Evolutionary conservation across 2,329 filamentous ascomycete species (phyloP), one percentile per base, ranked within the genome.

Genomic region (Penicillium aurantiogriseum): DNA sequence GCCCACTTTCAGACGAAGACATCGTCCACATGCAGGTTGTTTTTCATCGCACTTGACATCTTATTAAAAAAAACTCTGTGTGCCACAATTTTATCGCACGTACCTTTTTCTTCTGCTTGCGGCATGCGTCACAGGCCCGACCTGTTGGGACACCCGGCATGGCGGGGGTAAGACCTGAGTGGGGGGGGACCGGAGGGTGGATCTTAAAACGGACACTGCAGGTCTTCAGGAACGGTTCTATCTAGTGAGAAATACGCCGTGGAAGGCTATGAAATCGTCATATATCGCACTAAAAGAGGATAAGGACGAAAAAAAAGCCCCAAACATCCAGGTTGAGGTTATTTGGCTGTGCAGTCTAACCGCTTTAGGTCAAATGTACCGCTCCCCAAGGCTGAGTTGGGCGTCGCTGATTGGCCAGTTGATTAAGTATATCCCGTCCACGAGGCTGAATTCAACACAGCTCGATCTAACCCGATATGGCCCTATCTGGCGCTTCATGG

Each of bases 81-180:
- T 3, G 17, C 3, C 33, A n/a, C 4, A 27, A 17, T 5, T 4
- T 17, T 15, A 11, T 29, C 13, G 31, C 23, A 54, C 66, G 15
- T 67, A 80, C 81, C 77, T 82, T 83, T 68, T 83, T 83, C 75
- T 82, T 83, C 60, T 81, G 78, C 60, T 76, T 79, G 35, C 80
- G 76, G 62, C 80, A 83, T 15, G 73, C 79, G 55, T 83, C 78
- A 60, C 81, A 83, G 35, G 78, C 81, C 56, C 77, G 76, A 50
- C 79, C 77, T 9, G 78, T 78, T 23, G 81, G 81, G 19, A 83
- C 81, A 25, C 81, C 81, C 0, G 80, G 79, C 81, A 83, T 83
- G 10, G 54, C 43, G 51, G 39, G n/a, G 5, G 15, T 3, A 9
- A 43, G 38, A 42, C 43, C 52, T 29, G 49, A 51, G 51, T 39